Base-by-base conservation (phyloP, 164 flowering plant genomes). In the Taxillus chinensis region DNA sequence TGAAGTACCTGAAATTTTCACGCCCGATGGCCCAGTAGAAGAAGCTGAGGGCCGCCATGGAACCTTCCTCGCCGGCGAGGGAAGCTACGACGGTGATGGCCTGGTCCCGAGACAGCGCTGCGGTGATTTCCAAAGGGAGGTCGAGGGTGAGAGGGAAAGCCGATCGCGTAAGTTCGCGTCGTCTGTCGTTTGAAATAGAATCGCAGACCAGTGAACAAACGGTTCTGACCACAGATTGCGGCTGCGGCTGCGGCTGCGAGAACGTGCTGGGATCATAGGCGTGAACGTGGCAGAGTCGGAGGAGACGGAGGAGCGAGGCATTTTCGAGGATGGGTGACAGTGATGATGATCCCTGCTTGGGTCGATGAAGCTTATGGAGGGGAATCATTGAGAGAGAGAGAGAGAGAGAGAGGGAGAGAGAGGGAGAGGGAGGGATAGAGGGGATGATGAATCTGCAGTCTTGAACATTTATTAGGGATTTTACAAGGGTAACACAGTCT, bases 11-110 rank as follows among this genome's bases (percentile, higher is more conserved):
- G 62, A 85, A 88, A 50, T 82, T 79, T 0, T 70, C 17, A 45
- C 57, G 75, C 59, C 75, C 78, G 67, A 77, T 68, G 3, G 82
- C 86, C 97, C 97, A 93, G 51, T 88, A 63, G 64, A 93, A 85
- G 83, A 92, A 92, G 62, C 84, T 65, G 15, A 87, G 58, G 0
- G 97, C 87, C 51, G 76, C 90, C 86, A 84, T 80, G 0, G 99
- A 79, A 13, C 97, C 99, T 2, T 78, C 86, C 64, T 83, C 80
- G 5, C 61, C 70, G 3, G 86, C 83, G 2, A 93, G 78, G n/a
- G 87, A 73, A 38, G 97, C 87, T 14, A 85, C 79, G 4, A 87
- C 79, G 0, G 95, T 80, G 38, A 80, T 70, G 7, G 82, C 87
- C 52, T 90, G 92, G 48, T 93, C 97, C 39, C 69, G 87, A 59